Conservation (phyloP, 2,329 filamentous ascomycete genomes). For the Xylariaceae sp. region DNA sequence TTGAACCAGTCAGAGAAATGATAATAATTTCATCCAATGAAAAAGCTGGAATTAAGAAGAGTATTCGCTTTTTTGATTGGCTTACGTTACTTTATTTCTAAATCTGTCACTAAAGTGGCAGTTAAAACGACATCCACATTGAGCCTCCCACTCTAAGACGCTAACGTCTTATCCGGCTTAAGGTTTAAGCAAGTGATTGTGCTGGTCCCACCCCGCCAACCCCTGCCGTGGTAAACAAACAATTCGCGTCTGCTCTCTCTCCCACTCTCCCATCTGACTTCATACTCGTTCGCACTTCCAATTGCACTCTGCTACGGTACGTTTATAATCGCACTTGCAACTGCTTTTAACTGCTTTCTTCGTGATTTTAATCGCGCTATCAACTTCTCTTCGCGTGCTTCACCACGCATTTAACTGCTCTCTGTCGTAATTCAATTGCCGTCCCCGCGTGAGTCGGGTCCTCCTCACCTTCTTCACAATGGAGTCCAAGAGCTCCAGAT, state of each 20-base stretch:
- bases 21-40: too few relatives aligned
- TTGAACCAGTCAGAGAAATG: too few relatives aligned
- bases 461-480: slow-evolving; percentile 22
- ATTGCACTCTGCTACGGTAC: slow-evolving; percentile 17
- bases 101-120: too few relatives aligned
- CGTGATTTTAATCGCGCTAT: slow-evolving; percentile 7
- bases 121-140: too few relatives aligned
- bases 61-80: too few relatives aligned
- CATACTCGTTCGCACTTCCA: slow-evolving; percentile 10
- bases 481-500: slow-evolving; percentile 39
- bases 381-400: slow-evolving; percentile 9
- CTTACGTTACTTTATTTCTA: too few relatives aligned
- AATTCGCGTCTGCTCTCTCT: slow-evolving; percentile 13
- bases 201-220: slow-evolving; percentile 14
- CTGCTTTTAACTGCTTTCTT: slow-evolving; percentile 14
- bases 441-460: slow-evolving; percentile 23
- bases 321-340: slow-evolving; percentile 21
- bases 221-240: slow-evolving; percentile 20
- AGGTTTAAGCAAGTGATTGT: slow-evolving; percentile 7
- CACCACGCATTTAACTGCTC: slow-evolving; percentile 2
- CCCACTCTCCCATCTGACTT: slow-evolving; percentile 17
- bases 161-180: slow-evolving; percentile 3
- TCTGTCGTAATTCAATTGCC: slow-evolving; percentile 6
- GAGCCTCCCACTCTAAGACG: neutral
- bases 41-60: too few relatives aligned